Evolutionary conservation across 192 early-diverging fungal genomes (phyloP).

Genomic region (Entomortierella parvispora): DNA sequence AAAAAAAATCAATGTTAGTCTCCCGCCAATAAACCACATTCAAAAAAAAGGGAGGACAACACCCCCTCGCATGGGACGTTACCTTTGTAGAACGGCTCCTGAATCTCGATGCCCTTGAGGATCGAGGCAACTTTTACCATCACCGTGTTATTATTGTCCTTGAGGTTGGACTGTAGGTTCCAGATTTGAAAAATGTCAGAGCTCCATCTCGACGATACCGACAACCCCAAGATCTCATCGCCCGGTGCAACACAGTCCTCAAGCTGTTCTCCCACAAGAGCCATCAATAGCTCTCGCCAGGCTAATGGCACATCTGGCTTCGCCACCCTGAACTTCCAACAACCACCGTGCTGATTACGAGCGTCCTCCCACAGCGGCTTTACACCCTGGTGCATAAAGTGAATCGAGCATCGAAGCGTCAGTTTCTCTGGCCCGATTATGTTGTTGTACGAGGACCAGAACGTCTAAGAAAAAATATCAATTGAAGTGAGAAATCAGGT

Average conservation of each 20-base stretch:
- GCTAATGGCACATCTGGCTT: constrained; percentile 52
- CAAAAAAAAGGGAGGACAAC: background rate
- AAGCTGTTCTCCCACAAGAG: constrained; percentile 60
- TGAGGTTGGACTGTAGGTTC: constrained; percentile 51
- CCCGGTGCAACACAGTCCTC: constrained; percentile 52
- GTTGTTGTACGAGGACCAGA: constrained; percentile 63
- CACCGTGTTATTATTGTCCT: constrained; percentile 42
- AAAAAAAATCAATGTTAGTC: background rate
- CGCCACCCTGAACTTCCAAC: constrained; percentile 58
- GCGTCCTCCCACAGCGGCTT: constrained; percentile 63
- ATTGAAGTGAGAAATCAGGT: no score
- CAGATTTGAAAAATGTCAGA: constrained; percentile 61
- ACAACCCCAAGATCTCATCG: constrained; percentile 60
- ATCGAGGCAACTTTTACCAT: constrained; percentile 54
- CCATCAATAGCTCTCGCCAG: constrained; percentile 62
- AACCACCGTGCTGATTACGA: constrained; percentile 59
- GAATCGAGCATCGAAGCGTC: constrained; percentile 49
- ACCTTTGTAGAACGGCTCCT: constrained; percentile 62
- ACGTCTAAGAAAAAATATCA: constrained; percentile 41
- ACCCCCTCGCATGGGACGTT: background rate
- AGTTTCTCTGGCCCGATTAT: constrained; percentile 58
- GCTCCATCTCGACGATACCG: constrained; percentile 58
- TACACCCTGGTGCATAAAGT: constrained; percentile 61
- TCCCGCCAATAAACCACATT: background rate
- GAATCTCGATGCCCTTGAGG: constrained; percentile 47